Base-by-base conservation (phyloP, 1,139 yeast genomes). In the Geotrichum klebahnii region DNA sequence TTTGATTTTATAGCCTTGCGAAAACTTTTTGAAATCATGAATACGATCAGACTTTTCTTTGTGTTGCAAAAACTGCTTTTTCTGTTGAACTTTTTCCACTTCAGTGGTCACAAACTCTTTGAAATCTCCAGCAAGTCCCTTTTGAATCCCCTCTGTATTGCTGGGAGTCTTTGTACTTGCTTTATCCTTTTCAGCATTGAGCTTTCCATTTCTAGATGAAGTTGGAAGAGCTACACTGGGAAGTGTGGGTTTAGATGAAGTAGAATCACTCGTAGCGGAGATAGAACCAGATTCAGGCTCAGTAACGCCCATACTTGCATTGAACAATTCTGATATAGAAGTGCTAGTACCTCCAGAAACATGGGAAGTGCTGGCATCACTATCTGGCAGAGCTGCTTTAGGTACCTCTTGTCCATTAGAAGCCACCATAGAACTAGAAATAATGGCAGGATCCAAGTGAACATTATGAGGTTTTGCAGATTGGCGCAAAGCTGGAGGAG, bases 1-100 rank as follows among this genome's bases (percentile, higher is more conserved):
- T 20, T 58, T 60, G 50, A 88, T 79, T 67, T 86, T 87, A 67
- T 86, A 86, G 59, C 79, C 84, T 47, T 87, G 89, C 46, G 95
- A 81, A 64, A 89, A 89, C 64, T 85, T 87, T 55, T 80, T 81
- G 53, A 88, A 73, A n/a, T 92, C 86, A 57, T 84, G 82, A 58
- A 87, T 53, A 19, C 70, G 61, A 40, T 68, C 74, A 14, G 59
- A 61, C 52, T 80, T 70, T 79, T 95, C 70, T 55, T 63, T 60
- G 57, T 64, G 61, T 46, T 66, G 60, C 39, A 58, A 47, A 44
- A 58, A 58, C 54, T 62, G 60, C 57, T 61, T 59, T 60, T 61
- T 63, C 49, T 59, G 66, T 49, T 56, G 59, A 33, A 66, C 55
- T 37, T 65, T 60, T 44, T 64, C 66, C 16, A 57, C 53, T 52